Evolutionary conservation across 1,284 basidiomycete species (phyloP).

Genomic region (Exobasidium rhododendri): DNA sequence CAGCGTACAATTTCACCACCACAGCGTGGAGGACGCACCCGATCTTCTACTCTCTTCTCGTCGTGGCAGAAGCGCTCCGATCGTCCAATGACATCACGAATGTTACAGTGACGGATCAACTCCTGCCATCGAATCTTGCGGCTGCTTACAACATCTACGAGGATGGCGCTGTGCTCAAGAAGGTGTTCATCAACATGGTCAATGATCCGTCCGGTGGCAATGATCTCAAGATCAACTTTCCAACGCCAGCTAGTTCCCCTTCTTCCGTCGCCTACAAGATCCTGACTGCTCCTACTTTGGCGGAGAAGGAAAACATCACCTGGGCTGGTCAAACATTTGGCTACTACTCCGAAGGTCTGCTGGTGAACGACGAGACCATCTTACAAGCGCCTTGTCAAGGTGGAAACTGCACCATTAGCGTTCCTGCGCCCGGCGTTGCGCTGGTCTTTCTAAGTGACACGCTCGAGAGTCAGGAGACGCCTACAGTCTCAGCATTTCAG

Average conservation of each 20-base stretch:
- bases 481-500: conserved; percentile 11
- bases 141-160: conserved; percentile 71
- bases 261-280: conserved; percentile 50
- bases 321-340: conserved; percentile 74
- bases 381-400: conserved; percentile 62
- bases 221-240: conserved; percentile 58
- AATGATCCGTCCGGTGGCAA: conserved; percentile 47
- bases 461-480: conserved; percentile 4
- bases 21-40: conserved; percentile 19
- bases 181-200: conserved; percentile 67
- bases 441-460: conserved; percentile 65
- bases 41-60: conserved; percentile 63
- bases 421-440: conserved; percentile 70
- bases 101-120: conserved; percentile 17
- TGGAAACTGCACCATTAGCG: conserved; percentile 63
- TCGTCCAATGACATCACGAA: not conserved
- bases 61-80: conserved; percentile 67
- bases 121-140: conserved; percentile 49
- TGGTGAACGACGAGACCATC: conserved; percentile 61
- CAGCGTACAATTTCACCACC: conserved; percentile 14
- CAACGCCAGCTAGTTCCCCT: conserved; percentile 15
- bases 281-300: conserved; percentile 61
- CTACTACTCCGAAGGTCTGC: conserved; percentile 67
- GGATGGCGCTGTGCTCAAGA: conserved; percentile 58
- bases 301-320: conserved; percentile 68